Evolutionary conservation across 768 basidiomycete species (phyloP).

Genomic region (Amanita molliuscula): DNA sequence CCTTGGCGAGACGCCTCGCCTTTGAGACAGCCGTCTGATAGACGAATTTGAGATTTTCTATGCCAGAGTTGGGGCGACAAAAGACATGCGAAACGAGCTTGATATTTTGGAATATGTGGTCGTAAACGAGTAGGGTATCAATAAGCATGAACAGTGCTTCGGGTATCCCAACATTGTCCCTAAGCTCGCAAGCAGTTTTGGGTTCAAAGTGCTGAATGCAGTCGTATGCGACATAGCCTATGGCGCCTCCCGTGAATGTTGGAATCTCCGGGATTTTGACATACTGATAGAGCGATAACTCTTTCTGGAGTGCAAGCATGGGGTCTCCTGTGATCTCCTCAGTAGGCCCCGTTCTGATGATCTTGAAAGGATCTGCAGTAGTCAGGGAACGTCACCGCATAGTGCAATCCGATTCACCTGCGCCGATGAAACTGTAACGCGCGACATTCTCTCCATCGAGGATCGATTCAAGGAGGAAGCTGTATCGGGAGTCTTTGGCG

Average conservation of each 20-base stretch:
- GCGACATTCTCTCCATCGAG: slow-evolving; percentile 84
- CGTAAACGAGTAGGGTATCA: slow-evolving; percentile 92
- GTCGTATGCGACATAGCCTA: slow-evolving; percentile 96
- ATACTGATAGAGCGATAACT: slow-evolving; percentile 80
- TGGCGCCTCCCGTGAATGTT: slow-evolving; percentile 94
- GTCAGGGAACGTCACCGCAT: neutral
- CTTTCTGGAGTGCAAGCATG: slow-evolving; percentile 71
- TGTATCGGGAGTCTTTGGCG: slow-evolving; percentile 86
- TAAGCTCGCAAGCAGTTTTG: slow-evolving; percentile 66
- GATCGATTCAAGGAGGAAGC: slow-evolving; percentile 91
- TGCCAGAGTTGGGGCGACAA: slow-evolving; percentile 57
- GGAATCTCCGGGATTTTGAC: slow-evolving; percentile 86
- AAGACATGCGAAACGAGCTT: slow-evolving; percentile 97
- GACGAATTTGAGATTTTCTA: slow-evolving; percentile 67
- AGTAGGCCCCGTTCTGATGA: slow-evolving; percentile 79
- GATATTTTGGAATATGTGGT: slow-evolving; percentile 91
- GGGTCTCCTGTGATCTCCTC: slow-evolving; percentile 86
- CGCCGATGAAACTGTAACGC: slow-evolving; percentile 93
- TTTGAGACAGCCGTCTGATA: slow-evolving; percentile 84
- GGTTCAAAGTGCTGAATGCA: slow-evolving; percentile 96
- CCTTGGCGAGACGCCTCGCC: slow-evolving; percentile 70
- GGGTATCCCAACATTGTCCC: slow-evolving; percentile 80
- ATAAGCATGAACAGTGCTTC: slow-evolving; percentile 96
- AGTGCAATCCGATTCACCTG: slow-evolving; percentile 43
- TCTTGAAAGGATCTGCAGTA: slow-evolving; percentile 78